Base-by-base conservation (phyloP, 2,329 filamentous ascomycete species). In the Penicillium expansum region DNA sequence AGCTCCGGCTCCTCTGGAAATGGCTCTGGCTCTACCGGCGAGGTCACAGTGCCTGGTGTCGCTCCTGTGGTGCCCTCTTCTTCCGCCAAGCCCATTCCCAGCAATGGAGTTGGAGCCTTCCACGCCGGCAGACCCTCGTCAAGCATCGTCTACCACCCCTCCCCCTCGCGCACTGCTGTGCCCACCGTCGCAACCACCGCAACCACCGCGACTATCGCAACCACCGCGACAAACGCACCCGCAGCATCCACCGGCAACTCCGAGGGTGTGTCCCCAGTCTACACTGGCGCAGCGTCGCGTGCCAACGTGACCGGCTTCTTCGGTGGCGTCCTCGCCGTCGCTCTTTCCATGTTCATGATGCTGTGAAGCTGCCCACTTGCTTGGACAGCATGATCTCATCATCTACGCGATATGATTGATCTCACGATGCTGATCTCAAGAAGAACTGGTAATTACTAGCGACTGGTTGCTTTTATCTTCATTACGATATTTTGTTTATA, bases 251-350 rank as follows among this genome's bases (percentile, higher is more conserved):
- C 39, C 29, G 38, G 43, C 47, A 57, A 52, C 24, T 32, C 39
- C 6, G 62, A 56, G 27, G 56, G 56, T 22, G 58, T 51, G 1
- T 49, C 63, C 5, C 55, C 63, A 1, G 56, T 51, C 11, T 64
- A 48, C 54, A 65, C 55, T 10, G 61, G 55, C 27, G 61, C 58
- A 24, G 57, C 52, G 6, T 58, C 60, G 24, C 29, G 47, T 8
- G 33, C 48, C 14, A 48, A 27, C 27, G 38, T 58, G 8, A 33
- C 44, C 3, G 41, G 48, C 24, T 42, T 48, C 37, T 57, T 59
- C 20, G 47, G 55, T 41, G 45, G 56, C 39, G 22, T 61, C 33
- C 50, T 64, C 29, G 51, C 57, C 39, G 41, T 59, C 27, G 58
- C 52, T 11, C 37, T 64, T 22, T 48, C 58, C 29, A 43, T 62